These are phyloP conservation scores for Sporothrix brunneoviolacea DNA, from an alignment of 2,329 filamentous ascomycete species.

Conservation along the genomic window DNA sequence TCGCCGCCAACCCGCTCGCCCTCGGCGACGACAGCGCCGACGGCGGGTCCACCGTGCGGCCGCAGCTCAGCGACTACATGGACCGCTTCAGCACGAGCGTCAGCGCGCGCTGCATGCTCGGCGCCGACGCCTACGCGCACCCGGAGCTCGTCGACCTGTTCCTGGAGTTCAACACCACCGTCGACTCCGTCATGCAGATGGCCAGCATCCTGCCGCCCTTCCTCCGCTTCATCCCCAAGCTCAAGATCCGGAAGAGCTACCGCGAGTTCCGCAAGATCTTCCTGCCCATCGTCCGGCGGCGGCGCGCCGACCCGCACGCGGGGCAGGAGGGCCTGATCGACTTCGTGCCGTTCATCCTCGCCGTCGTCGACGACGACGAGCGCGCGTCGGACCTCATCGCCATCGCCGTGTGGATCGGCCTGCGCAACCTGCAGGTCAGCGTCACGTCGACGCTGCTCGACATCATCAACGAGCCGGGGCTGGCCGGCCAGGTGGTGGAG, in stretches of 20 bases:
- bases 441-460: slow-evolving; percentile 12
- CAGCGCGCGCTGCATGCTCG: slow-evolving; percentile 13
- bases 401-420: slow-evolving; percentile 12
- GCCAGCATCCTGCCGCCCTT: slow-evolving; percentile 5
- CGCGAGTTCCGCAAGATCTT: slow-evolving; percentile 7
- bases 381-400: slow-evolving; percentile 9
- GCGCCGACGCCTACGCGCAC: slow-evolving; percentile 8
- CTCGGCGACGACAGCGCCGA: too few species aligned
- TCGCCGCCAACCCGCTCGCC: slow-evolving; percentile 1
- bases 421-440: slow-evolving; percentile 14
- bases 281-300: slow-evolving; percentile 11
- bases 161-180: slow-evolving; percentile 8
- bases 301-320: not conserved
- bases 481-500: slow-evolving; percentile 4
- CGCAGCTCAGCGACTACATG: slow-evolving; percentile 7
- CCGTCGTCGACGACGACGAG: slow-evolving; percentile 9
- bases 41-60: not conserved
- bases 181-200: slow-evolving; percentile 10
- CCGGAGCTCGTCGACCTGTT: slow-evolving; percentile 13
- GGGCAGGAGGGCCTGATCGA: slow-evolving; percentile 10
- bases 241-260: slow-evolving; percentile 11
- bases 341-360: slow-evolving; percentile 13
- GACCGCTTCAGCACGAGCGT: slow-evolving; percentile 12
- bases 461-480: slow-evolving; percentile 12
- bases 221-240: slow-evolving; percentile 5